These are phyloP conservation scores for Allium cepa DNA, from an alignment of 106 monocot genomes.

Conservation along the genomic window DNA sequence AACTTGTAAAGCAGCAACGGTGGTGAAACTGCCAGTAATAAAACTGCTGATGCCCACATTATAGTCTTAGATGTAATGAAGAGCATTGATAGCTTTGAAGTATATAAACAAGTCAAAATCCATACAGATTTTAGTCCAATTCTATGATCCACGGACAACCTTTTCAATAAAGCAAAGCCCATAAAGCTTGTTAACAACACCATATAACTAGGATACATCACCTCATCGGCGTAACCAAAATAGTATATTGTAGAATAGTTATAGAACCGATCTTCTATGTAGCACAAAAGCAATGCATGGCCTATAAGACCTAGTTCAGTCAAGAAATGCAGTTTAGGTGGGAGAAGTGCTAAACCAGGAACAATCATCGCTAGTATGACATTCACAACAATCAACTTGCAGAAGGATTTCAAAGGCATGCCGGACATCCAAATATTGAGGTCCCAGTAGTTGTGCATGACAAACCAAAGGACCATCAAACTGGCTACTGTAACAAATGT, in stretches of 20 bases:
- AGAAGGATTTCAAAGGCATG: conserved; percentile 88
- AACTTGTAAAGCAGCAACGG: conserved; percentile 99
- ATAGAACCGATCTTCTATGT: conserved; percentile 90
- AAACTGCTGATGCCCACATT: conserved; percentile 72
- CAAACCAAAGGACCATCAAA: conserved; percentile 95
- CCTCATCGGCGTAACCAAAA: conserved; percentile 92
- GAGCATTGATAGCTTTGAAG: conserved; percentile 76
- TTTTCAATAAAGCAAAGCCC: conserved; percentile 73
- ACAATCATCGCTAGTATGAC: conserved; percentile 70
- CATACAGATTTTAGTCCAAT: conserved; percentile 88
- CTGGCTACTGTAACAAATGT: conserved; percentile 66
- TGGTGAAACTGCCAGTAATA: conserved; percentile 85
- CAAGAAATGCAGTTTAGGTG: conserved; percentile 63
- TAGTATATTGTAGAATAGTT: conserved; percentile 81
- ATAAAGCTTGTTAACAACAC: conserved; percentile 70
- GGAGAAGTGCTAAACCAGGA: conserved; percentile 89
- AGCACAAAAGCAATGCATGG: conserved; percentile 82
- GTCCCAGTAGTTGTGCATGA: conserved; percentile 90
- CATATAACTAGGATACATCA: conserved; percentile 97
- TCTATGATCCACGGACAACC: conserved; percentile 49
- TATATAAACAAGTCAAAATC: conserved; percentile 82
- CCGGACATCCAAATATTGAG: conserved; percentile 98
- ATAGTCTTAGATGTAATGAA: conserved; percentile 84
- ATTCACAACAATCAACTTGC: conserved; percentile 69
- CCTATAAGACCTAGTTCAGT: conserved; percentile 76